phyloP scores from a whole-genome alignment of 768 basidiomycete species.

The Pisolithus microcarpus region DNA sequence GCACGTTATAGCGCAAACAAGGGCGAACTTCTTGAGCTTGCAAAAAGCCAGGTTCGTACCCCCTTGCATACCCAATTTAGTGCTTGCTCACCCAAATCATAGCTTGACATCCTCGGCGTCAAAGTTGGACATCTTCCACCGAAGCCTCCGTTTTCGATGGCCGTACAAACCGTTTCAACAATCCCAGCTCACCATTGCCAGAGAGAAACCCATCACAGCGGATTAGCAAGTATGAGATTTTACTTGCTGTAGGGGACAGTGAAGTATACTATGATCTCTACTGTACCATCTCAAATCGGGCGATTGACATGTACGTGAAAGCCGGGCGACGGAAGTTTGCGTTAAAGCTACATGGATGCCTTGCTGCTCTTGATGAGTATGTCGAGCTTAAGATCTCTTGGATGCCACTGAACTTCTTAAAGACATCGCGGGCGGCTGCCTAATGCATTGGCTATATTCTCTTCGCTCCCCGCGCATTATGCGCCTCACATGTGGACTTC shows the following conservation, averaged over 20 bases:
- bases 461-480: constrained; percentile 81
- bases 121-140: constrained; percentile 62
- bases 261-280: constrained; percentile 77
- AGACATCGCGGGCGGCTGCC: constrained; percentile 64
- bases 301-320: constrained; percentile 77
- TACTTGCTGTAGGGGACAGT: constrained; percentile 46
- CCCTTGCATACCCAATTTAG: not conserved
- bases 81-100: constrained; percentile 2
- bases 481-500: constrained; percentile 76
- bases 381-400: constrained; percentile 24
- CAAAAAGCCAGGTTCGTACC: constrained; percentile 66
- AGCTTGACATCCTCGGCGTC: constrained; percentile 87
- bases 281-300: constrained; percentile 62
- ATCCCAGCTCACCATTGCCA: constrained; percentile 11
- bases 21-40: constrained; percentile 87
- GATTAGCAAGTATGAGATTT: constrained; percentile 58
- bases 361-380: constrained; percentile 87
- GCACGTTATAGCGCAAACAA: constrained; percentile 64
- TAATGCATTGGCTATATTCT: constrained; percentile 62
- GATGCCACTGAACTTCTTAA: constrained; percentile 6
- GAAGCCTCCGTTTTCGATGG: constrained; percentile 64
- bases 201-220: constrained; percentile 17
- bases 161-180: constrained; percentile 19
- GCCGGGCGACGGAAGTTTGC: constrained; percentile 84
- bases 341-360: constrained; percentile 72